Base-by-base conservation (phyloP, 1,284 basidiomycete species). In the Salmacisia buchloeana region DNA sequence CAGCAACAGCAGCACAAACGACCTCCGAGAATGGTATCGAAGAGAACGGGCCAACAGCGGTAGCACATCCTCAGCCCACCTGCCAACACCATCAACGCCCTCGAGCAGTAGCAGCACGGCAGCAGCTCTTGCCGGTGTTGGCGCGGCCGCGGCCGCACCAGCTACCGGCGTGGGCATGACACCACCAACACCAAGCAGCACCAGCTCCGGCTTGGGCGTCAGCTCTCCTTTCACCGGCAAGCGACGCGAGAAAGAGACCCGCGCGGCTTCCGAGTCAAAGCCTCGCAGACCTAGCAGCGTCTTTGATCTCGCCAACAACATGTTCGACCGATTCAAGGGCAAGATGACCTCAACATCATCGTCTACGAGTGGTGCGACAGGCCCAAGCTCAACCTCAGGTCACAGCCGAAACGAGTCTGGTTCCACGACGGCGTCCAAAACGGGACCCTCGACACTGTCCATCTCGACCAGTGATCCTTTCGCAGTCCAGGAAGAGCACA, bases 281-380 rank as follows among this genome's bases (percentile, higher is more conserved):
- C 31, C 56, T 18, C 60, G 65, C 15, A 56, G 63, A 21, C 70
- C 72, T 7, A 72, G 73, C 67, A 75, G 72, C 63, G 72, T 75
- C 45, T 69, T 75, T 31, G 73, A 75, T 35, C 70, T 72, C n/a
- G 71, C 72, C 35, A 72, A 72, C 45, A 72, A 66, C 34, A 68
- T 75, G 7, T 70, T 69, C 62, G 73, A 74, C 57, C 68, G 71
- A 4, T 72, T 73, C 59, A 70, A 72, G 9, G 65, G 69, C 41
- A 70, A 68, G 41, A 69, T 73, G 15, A 29, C 46, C 23, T 27
- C 25, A 13, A 27, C 10, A 25, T 38, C 35, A 6, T 23, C 70
- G 68, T 31, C 66, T n/a, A n/a, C n/a, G n/a, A n/a, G n/a, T n/a
- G n/a, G n/a, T n/a, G n/a, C n/a, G n/a, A n/a, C n/a, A n/a, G n/a